phyloP scores from a whole-genome alignment of 306 rosid genomes.

The Senna siamea region DNA sequence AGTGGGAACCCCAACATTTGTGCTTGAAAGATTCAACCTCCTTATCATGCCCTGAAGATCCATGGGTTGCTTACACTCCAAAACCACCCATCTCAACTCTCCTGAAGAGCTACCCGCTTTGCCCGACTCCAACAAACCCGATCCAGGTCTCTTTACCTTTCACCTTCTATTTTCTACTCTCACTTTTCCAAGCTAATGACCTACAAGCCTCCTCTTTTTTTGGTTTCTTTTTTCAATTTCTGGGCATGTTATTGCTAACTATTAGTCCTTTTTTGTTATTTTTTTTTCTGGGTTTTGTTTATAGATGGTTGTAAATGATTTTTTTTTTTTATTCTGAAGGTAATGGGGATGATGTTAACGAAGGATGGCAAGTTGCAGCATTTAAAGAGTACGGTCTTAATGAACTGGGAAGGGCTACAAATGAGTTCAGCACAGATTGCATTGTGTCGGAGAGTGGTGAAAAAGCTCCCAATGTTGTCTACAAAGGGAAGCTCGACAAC shows the following conservation, averaged over 20 bases:
- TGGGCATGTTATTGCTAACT: not conserved
- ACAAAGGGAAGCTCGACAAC: conserved; percentile 63
- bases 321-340: conserved; percentile 41
- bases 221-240: not conserved
- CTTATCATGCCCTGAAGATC: not conserved
- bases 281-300: conserved; percentile 7
- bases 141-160: conserved; percentile 51
- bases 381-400: conserved; percentile 60
- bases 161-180: too few relatives aligned
- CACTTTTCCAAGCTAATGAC: too few relatives aligned
- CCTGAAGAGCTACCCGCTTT: conserved; percentile 62
- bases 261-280: conserved; percentile 1
- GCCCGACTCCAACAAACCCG: conserved; percentile 55
- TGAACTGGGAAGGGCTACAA: conserved; percentile 73
- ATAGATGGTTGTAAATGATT: not conserved
- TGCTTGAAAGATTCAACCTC: not conserved
- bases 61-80: conserved; percentile 76
- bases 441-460: conserved; percentile 85
- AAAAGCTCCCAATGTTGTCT: conserved; percentile 81
- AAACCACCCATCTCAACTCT: conserved; percentile 63
- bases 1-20: too few relatives aligned
- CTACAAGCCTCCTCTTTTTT: not conserved
- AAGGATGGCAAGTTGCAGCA: conserved; percentile 49
- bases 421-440: conserved; percentile 62
- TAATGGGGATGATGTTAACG: conserved; percentile 51